These are phyloP conservation scores for Aspergillus diversus DNA, from an alignment of 495 filamentous ascomycete species.

Conservation along the genomic window DNA sequence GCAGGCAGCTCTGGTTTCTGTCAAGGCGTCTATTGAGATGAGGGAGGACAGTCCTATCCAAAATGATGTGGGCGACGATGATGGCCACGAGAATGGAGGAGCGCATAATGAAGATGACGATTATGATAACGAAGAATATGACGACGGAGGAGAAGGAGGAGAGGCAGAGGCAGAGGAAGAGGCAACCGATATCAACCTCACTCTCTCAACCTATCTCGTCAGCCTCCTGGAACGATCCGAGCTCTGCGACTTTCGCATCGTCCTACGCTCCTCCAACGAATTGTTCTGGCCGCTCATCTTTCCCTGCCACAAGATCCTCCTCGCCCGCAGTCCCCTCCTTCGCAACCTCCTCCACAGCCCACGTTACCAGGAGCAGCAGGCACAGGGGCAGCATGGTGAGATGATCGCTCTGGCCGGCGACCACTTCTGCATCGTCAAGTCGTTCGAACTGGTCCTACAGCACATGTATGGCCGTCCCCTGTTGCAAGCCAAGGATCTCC, in stretches of 20 bases:
- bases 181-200: not conserved
- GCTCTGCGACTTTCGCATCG: constrained; percentile 27
- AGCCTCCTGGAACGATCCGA: constrained; percentile 15
- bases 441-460: constrained; percentile 34
- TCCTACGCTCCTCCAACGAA: constrained; percentile 21
- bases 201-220: constrained; percentile 14
- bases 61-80: not conserved
- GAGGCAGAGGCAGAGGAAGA: not conserved
- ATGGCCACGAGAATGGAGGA: not conserved
- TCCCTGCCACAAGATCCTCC: constrained; percentile 25
- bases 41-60: too few species aligned
- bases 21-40: not conserved
- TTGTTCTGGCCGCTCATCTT: constrained; percentile 22
- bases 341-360: constrained; percentile 13
- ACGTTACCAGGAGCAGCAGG: not conserved
- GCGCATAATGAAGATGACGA: not conserved
- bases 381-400: not conserved
- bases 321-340: constrained; percentile 27
- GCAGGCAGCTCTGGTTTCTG: not conserved
- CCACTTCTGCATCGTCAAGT: constrained; percentile 26
- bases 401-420: constrained; percentile 25
- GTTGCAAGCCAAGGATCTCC: constrained; percentile 17
- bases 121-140: not conserved
- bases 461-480: constrained; percentile 32
- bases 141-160: too few species aligned